These are phyloP conservation scores for Gossypium herbaceum DNA, from an alignment of 345 rosid species.

Conservation along the genomic window DNA sequence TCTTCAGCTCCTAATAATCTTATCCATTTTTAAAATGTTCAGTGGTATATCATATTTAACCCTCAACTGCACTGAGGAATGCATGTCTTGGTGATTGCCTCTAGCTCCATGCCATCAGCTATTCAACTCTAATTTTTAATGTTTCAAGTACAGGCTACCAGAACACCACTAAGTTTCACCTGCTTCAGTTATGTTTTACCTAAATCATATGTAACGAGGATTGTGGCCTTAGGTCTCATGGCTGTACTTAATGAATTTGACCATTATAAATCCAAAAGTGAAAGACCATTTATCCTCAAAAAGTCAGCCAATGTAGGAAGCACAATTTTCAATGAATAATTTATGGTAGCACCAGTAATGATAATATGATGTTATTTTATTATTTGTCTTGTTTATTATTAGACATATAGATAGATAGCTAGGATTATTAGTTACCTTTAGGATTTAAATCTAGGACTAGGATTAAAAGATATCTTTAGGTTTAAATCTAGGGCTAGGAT, in stretches of 20 bases:
- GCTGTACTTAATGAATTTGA: too few species aligned
- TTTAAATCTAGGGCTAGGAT: too few species aligned
- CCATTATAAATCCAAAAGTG: too few species aligned
- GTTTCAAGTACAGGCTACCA: background rate
- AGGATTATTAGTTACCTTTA: too few species aligned
- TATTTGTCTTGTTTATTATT: too few species aligned
- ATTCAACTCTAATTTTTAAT: conserved; percentile 1
- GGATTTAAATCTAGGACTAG: too few species aligned
- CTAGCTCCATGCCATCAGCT: background rate
- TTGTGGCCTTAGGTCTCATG: background rate
- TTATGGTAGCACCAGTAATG: background rate
- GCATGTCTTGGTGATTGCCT: background rate
- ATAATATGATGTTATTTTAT: background rate
- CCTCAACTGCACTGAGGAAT: background rate
- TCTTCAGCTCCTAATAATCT: background rate
- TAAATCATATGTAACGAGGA: background rate
- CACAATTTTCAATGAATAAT: background rate
- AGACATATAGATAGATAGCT: too few species aligned
- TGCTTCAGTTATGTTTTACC: background rate
- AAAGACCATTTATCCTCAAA: background rate
- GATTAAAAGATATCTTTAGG: too few species aligned
- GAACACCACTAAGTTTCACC: background rate
- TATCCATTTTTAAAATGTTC: background rate
- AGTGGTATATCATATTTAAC: background rate
- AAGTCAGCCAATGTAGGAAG: background rate